Base-by-base conservation (phyloP, 768 basidiomycete species). In the Chiua virens region DNA sequence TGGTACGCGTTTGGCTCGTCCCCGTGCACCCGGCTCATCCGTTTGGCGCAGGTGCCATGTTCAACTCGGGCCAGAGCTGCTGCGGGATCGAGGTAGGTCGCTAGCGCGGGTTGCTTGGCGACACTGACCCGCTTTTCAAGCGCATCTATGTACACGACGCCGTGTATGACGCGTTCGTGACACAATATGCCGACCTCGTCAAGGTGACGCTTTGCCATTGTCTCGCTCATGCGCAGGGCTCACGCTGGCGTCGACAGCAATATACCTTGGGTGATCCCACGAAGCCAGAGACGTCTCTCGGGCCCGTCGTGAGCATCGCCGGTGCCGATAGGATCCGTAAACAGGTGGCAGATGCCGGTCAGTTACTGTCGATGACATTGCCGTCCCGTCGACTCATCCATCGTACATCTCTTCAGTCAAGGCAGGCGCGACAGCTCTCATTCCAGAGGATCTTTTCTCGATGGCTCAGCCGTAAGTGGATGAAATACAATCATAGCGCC, bases 21-120 rank as follows among this genome's bases (percentile, higher is more conserved):
- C 15, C 9, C 5, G 7, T 27, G 40, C 39, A 27, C 38, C 9
- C 25, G 42, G 28, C 35, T 49, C 5, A 52, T 5, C 20, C 23
- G 20, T 23, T 22, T 38, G 32, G 20, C 36, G 2, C 59, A 92
- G 90, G 92, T 34, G 87, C 92, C 5, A 86, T 95, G 72, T 99
- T 93, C 77, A 98, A 98, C 70, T 94, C 95, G 15, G 97, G 97
- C 2, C 97, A 99, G 71, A 95, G 92, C 57, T 98, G 96, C 69
- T 98, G 96, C 64, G 84, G 89, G 1, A 75, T 98, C 53, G 97
- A 99, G 76, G 89, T 88, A 54, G 15, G 73, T 62, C 6, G n/a
- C n/a, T n/a, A 21, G 23, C 37, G 30, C n/a, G 20, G 20, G 23
- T 15, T 17, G 23, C 27, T 32, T 45, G 34, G 17, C 5, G 8